Conservation (phyloP, 495 filamentous ascomycete species). For the Tuber umbilicatum region DNA sequence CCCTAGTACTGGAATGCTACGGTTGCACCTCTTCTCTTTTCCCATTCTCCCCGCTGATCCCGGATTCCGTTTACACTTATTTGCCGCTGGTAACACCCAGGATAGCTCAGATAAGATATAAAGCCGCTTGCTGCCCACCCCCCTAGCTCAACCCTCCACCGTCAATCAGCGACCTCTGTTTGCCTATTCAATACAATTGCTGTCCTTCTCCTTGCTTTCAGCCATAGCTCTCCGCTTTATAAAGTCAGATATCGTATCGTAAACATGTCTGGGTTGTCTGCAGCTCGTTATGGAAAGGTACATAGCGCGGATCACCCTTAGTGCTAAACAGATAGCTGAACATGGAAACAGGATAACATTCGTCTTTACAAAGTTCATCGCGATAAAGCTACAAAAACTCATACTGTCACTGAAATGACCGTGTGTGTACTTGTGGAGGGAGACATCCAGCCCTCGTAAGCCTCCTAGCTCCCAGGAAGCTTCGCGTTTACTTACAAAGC, state of each 20-base stretch:
- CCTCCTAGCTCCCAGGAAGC: background rate
- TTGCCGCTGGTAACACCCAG: background rate
- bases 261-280: constrained; percentile 53
- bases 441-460: constrained; percentile 80
- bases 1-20: background rate
- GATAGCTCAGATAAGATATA: constrained; percentile 26
- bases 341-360: constrained; percentile 67
- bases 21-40: constrained; percentile 1
- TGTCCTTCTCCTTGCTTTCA: background rate
- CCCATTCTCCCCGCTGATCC: constrained; percentile 7
- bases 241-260: constrained; percentile 4
- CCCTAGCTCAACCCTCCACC: background rate
- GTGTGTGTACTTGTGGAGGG: constrained; percentile 85
- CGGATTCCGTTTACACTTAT: background rate
- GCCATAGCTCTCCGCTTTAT: background rate
- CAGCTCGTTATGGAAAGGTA: constrained; percentile 76
- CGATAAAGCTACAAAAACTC: constrained; percentile 64
- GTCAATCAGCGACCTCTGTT: background rate
- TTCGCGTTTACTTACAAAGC: constrained; percentile 16
- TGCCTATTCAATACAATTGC: background rate
- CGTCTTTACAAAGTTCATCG: constrained; percentile 88
- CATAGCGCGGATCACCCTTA: background rate
- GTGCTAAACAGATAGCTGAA: constrained; percentile 8
- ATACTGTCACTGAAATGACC: constrained; percentile 91
- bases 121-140: constrained; percentile 14